Percentiles rank a stretch among this genome's conserved stretches.
phyloP scores from a whole-genome alignment of 441 rosid genomes.

The Adansonia madagascariensis region DNA sequence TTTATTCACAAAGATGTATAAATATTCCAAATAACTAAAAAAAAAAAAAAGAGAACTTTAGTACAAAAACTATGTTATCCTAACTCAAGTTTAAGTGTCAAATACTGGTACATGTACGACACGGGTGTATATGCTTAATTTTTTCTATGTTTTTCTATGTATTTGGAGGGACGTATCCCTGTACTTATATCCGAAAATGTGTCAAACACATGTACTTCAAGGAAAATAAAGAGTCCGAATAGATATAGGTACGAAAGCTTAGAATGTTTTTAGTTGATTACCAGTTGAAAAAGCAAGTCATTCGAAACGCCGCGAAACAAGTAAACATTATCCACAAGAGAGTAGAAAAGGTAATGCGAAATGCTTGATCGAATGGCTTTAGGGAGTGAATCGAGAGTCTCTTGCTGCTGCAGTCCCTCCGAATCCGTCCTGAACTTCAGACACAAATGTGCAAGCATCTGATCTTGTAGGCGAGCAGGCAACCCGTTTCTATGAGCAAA shows the following conservation, averaged over 20 bases:
- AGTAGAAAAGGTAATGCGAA: constrained; percentile 66
- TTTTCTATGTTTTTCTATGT: no score
- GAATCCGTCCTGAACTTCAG: constrained; percentile 71
- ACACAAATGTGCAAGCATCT: constrained; percentile 73
- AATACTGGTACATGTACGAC: no score
- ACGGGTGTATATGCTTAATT: no score
- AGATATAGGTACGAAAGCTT: not conserved
- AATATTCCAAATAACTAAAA: not conserved
- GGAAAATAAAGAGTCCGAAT: no score
- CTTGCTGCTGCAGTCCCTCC: constrained; percentile 76
- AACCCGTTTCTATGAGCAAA: constrained; percentile 69
- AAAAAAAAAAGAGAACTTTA: not conserved
- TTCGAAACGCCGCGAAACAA: constrained; percentile 63
- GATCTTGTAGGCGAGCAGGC: constrained; percentile 68
- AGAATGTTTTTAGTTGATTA: constrained; percentile 33
- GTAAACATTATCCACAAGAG: constrained; percentile 60
- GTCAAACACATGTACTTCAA: no score
- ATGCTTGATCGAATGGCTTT: constrained; percentile 79
- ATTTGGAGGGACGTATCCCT: no score
- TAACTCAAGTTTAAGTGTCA: no score
- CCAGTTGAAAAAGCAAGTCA: constrained; percentile 75
- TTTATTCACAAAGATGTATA: not conserved
- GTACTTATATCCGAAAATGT: no score
- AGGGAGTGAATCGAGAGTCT: constrained; percentile 69
- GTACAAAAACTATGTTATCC: not conserved